Base-by-base conservation (phyloP, 2,329 filamentous ascomycete genomes). In the Neofusicoccum parvum region DNA sequence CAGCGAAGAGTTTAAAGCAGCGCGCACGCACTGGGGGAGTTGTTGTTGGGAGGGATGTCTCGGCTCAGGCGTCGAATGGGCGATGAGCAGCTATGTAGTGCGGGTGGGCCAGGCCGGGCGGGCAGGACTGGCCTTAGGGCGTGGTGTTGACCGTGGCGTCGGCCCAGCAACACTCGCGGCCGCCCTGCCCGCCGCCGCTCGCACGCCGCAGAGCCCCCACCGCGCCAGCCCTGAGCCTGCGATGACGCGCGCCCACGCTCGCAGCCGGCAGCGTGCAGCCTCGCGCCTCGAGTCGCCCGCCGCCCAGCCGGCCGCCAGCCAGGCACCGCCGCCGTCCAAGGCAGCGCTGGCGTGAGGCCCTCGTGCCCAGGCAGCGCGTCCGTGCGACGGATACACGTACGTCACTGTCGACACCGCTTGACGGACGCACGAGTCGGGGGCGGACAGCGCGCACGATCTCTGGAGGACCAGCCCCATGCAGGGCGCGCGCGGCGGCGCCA, bases 121-220 rank as follows among this genome's bases (percentile, higher is more conserved):
- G 56, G 56, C 56, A 48, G 27, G 41, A 20, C 43, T 36, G 56
- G 54, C 54, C 11, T 48, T 48, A 60, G 56, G 41, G 56, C 56
- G 32, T 60, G 56, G 56, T 60, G 56, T 48, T 60, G 56, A 48
- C 43, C 41, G n/a, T 34, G 39, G 39, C 56, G 56, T 60, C 56
- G 56, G 56, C 65, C 65, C 45, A 65, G 67, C 67, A 67, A 68
- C 67, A 60, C 43, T 60, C 56, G 56, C 56, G 56, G 36, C 39
- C 56, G 56, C 56, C 56, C 12, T 60, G 56, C 56, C 56, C 54
- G 39, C 54, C 32, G 39, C 54, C 39, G 27, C 54, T 23, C 54
- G 39, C 51, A 54, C 39, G 54, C 54, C 54, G 39, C 54, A 45
- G 41, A 45, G 41, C 54, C 41, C 39, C 39, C 54, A 59, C 54